Percentiles rank a stretch among this genome's conserved stretches.
phyloP scores from a whole-genome alignment of 116 monocot genomes.

The Trichopus zeylanicus region DNA sequence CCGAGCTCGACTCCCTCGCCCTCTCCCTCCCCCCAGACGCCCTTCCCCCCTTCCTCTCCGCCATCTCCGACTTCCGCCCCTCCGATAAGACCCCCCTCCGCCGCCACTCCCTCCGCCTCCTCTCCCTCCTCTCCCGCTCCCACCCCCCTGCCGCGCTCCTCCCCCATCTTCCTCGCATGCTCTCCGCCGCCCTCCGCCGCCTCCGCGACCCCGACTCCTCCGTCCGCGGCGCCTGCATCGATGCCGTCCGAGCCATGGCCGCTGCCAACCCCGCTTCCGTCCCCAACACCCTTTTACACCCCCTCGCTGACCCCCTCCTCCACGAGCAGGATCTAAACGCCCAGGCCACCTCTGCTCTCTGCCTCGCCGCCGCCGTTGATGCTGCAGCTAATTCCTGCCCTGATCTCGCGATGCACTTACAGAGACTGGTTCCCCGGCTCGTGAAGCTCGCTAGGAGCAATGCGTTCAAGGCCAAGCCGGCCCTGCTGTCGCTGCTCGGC shows the following conservation, averaged over 20 bases:
- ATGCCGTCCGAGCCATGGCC: slow-evolving; percentile 65
- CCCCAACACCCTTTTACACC: neutral
- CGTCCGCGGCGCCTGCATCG: slow-evolving; percentile 69
- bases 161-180: slow-evolving; percentile 71
- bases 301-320: slow-evolving; percentile 4
- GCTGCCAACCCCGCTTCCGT: slow-evolving; percentile 13
- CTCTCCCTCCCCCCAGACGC: slow-evolving; percentile 36
- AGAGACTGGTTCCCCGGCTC: slow-evolving; percentile 57
- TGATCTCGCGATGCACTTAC: slow-evolving; percentile 28
- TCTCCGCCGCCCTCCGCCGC: slow-evolving; percentile 69
- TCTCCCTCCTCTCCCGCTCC: slow-evolving; percentile 42
- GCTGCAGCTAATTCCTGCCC: neutral
- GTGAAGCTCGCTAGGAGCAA: slow-evolving; percentile 57
- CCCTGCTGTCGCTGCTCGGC: slow-evolving; percentile 64
- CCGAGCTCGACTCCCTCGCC: slow-evolving; percentile 80
- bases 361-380: slow-evolving; percentile 67
- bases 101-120: slow-evolving; percentile 67
- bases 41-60: slow-evolving; percentile 60
- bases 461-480: slow-evolving; percentile 82
- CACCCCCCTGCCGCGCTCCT: slow-evolving; percentile 22
- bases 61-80: slow-evolving; percentile 61
- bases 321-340: slow-evolving; percentile 81
- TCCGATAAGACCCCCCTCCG: slow-evolving; percentile 78
- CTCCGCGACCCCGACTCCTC: slow-evolving; percentile 87
- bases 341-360: slow-evolving; percentile 57